A percentile compares a stretch with the other conserved stretches of the same genome.
phyloP scores from a whole-genome alignment of 2,329 filamentous ascomycete species.

The Fonsecaea monophora region DNA sequence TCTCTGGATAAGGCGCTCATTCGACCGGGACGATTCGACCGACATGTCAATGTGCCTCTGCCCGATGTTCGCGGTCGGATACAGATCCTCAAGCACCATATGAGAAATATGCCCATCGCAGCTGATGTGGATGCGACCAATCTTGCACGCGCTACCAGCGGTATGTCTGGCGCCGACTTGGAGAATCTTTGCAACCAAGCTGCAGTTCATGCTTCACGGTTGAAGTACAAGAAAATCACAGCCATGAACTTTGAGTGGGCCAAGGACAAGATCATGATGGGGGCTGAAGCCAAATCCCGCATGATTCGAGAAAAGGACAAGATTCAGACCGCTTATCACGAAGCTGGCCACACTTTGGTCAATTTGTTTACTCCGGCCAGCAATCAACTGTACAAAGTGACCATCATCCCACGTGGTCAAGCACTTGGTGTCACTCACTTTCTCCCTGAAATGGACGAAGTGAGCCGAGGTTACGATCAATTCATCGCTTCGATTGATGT shows the following conservation, averaged over 20 bases:
- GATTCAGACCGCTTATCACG: constrained; percentile 86
- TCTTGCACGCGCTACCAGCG: constrained; percentile 85
- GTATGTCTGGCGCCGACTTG: constrained; percentile 92
- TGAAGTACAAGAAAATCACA: constrained; percentile 75
- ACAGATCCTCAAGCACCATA: constrained; percentile 90
- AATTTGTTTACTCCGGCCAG: constrained; percentile 79
- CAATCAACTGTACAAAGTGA: constrained; percentile 91
- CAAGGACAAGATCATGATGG: constrained; percentile 98
- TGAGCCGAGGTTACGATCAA: constrained; percentile 84
- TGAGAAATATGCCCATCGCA: constrained; percentile 84
- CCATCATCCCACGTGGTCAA: constrained; percentile 88
- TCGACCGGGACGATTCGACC: constrained; percentile 92
- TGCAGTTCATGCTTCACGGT: constrained; percentile 89
- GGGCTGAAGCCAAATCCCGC: constrained; percentile 86
- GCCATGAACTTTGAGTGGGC: constrained; percentile 93
- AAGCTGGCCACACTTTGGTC: constrained; percentile 93
- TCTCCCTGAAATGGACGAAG: constrained; percentile 82
- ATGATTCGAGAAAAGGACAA: constrained; percentile 93
- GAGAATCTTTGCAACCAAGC: constrained; percentile 98
- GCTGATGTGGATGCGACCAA: constrained; percentile 81
- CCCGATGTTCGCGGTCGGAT: constrained; percentile 93
- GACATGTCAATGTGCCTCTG: constrained; percentile 84
- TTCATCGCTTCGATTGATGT: constrained; percentile 81
- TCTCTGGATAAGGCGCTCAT: constrained; percentile 93
- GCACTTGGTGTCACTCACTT: constrained; percentile 86